Conservation (phyloP, 306 rosid genomes). For the Lotus japonicus region DNA sequence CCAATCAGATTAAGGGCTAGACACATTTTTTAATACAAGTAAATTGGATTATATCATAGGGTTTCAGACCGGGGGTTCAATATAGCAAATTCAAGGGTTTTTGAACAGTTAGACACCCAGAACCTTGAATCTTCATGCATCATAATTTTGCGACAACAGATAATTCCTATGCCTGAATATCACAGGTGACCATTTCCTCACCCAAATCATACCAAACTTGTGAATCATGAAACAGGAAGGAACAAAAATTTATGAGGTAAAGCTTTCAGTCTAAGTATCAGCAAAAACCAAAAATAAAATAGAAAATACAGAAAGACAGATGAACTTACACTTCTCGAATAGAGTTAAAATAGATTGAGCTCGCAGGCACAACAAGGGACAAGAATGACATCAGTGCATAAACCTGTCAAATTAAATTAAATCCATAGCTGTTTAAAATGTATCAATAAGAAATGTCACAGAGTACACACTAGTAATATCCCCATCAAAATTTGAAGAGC, state of each 20-base stretch:
- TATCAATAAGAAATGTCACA: background rate
- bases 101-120: background rate
- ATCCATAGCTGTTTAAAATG: background rate
- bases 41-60: background rate
- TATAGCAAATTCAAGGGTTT: background rate
- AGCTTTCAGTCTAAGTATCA: background rate
- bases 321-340: constrained; percentile 90
- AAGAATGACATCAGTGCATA: constrained; percentile 92
- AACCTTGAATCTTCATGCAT: background rate
- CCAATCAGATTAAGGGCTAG: background rate
- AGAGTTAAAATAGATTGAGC: constrained; percentile 86
- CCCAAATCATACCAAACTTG: background rate
- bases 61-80: background rate
- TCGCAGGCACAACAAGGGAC: constrained; percentile 67
- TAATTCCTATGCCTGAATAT: too few relatives aligned
- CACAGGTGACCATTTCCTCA: background rate
- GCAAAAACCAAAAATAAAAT: constrained; percentile 7
- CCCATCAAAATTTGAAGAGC: background rate
- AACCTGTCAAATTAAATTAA: constrained; percentile 46
- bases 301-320: background rate
- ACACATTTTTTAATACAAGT: background rate
- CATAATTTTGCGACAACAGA: background rate
- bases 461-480: constrained; percentile 12
- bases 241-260: background rate
- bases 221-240: background rate